Evolutionary conservation across 2,329 filamentous ascomycete species (phyloP).

Genomic region (Cercospora sojina): DNA sequence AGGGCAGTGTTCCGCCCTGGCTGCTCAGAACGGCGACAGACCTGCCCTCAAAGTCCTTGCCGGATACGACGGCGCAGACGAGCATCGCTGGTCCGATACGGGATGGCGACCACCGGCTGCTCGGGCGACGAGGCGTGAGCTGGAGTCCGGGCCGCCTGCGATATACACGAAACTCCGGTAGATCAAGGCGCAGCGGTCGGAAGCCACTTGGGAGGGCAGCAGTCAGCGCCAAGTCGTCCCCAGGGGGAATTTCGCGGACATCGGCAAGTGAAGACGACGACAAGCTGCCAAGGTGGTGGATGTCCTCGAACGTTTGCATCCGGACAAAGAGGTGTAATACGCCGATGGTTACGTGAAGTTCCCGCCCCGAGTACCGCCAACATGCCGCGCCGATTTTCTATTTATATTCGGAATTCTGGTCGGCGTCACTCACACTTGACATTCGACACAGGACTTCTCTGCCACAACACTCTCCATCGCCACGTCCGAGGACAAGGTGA

Average conservation of each 20-base stretch:
- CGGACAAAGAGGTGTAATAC: not conserved
- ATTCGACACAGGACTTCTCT: not conserved
- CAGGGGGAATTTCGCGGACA: not conserved
- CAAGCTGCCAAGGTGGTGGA: not conserved
- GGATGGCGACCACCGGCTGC: not conserved
- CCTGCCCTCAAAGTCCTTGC: not conserved
- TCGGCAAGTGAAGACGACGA: not conserved
- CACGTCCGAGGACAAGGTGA: not conserved
- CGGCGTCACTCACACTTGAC: not conserved
- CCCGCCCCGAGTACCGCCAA: not conserved
- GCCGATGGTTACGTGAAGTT: not conserved
- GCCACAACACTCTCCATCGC: not conserved
- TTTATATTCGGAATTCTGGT: not conserved
- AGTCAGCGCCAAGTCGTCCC: not conserved
- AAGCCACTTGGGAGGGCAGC: not conserved
- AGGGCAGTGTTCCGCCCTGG: no score
- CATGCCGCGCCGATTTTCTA: not conserved
- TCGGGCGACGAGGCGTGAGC: not conserved
- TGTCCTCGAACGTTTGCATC: not conserved
- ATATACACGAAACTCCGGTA: not conserved
- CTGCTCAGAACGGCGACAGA: not conserved
- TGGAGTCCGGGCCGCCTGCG: not conserved
- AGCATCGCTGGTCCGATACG: not conserved
- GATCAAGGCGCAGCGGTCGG: not conserved
- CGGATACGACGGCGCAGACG: not conserved